These are phyloP conservation scores for Stephanocyclus meneghinianus DNA, from an alignment of 352 stramenopile species.

Conservation along the genomic window DNA sequence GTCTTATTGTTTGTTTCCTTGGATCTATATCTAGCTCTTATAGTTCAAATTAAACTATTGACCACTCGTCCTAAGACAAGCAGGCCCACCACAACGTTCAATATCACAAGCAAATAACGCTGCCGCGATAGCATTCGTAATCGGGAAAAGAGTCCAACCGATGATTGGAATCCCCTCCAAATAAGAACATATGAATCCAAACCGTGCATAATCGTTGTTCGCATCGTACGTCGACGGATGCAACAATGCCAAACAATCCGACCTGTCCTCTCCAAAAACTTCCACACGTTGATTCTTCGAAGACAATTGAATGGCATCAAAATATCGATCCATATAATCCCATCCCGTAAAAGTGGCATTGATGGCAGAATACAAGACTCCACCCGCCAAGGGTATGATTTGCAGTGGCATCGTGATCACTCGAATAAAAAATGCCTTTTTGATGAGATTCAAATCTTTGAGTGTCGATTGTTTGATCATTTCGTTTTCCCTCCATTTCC, in stretches of 20 bases:
- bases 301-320: constrained; percentile 41
- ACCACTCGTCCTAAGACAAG: constrained; percentile 6
- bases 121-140: constrained; percentile 47
- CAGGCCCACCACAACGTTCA: constrained; percentile 10
- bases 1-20: too few relatives aligned
- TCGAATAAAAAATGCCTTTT: constrained; percentile 39
- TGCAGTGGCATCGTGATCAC: constrained; percentile 42
- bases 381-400: constrained; percentile 37
- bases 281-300: constrained; percentile 30
- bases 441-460: constrained; percentile 49
- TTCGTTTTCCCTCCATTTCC: constrained; percentile 40
- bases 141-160: constrained; percentile 37
- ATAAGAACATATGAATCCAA: constrained; percentile 47
- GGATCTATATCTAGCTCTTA: too few relatives aligned
- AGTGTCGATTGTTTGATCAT: constrained; percentile 42
- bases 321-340: constrained; percentile 58
- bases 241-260: constrained; percentile 31
- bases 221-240: constrained; percentile 39
- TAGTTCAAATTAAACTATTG: too few relatives aligned
- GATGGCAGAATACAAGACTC: constrained; percentile 40
- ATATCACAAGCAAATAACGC: constrained; percentile 45
- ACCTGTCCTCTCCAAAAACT: constrained; percentile 49
- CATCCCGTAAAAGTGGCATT: constrained; percentile 54
- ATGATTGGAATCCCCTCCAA: constrained; percentile 41
- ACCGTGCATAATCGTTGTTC: constrained; percentile 48